Evolutionary conservation across 306 rosid genomes (phyloP), one percentile per base, ranked within the genome.

Genomic region (Gynostemma pentaphyllum): DNA sequence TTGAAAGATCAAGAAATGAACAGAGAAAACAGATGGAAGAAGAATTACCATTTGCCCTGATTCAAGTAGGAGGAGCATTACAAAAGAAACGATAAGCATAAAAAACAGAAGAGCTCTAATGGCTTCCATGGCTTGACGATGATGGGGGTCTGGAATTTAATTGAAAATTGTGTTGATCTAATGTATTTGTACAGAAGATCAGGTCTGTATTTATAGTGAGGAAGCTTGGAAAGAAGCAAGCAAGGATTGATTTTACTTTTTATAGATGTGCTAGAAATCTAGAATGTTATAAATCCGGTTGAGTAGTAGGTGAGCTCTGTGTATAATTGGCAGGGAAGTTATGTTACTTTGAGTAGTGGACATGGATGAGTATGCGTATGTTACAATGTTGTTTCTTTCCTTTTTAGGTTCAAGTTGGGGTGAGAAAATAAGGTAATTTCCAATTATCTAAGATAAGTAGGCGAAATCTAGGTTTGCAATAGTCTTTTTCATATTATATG

Each of bases 1-100:
- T 18, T 34, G 21, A 53, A 5, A 9, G 24, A 27, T 9, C 1
- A 3, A 7, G 0, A 16, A 40, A 12, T 13, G 36, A 45, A 13
- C 2, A 34, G 36, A 28, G 19, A 6, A 14, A 15, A 24, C 24
- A 10, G 11, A 21, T 18, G 42, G 0, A 27, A 10, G 28, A 30
- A 0, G 54, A 22, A 2, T 48, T 76, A 87, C 81, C 73, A 14
- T 18, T 45, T 77, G 76, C 32, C 57, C 65, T 45, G 85, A 73
- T 16, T 75, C 40, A 16, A 54, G 70, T 13, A 64, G 69, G 49
- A 65, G 79, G 66, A 79, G 62, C 45, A 72, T 7, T 26, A 74
- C 45, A 40, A 80, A 73, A 76, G 85, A 77, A 47, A 77, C 2
- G 55, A 85, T 64, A 73, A 82, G 74, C 36, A 68, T 7, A 7